A percentile compares a stretch with the other conserved stretches of the same genome.
Evolutionary conservation across 495 filamentous ascomycete genomes (phyloP).

Genomic region (Penicillium egyptiacum): DNA sequence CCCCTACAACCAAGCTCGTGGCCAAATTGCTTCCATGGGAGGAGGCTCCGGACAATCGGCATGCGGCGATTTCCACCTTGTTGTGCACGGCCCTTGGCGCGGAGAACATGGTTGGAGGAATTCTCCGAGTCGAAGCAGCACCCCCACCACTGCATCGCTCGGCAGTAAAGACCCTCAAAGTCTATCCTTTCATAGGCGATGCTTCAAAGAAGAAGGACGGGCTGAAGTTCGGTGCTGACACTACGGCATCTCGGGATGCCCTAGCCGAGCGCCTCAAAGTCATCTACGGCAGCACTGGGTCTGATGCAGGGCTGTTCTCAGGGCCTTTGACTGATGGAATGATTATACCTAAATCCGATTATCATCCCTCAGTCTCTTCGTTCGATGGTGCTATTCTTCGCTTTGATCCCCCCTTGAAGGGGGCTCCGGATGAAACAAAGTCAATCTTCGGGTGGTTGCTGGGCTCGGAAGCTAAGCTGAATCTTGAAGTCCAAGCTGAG

Average conservation of each 20-base stretch:
- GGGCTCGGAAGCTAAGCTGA: constrained; percentile 68
- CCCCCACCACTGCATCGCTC: constrained; percentile 57
- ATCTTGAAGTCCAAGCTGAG: constrained; percentile 69
- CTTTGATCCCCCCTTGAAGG: constrained; percentile 62
- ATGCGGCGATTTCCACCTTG: constrained; percentile 71
- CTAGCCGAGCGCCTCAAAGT: constrained; percentile 55
- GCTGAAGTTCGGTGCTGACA: constrained; percentile 86
- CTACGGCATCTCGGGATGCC: constrained; percentile 71
- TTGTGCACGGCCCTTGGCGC: constrained; percentile 71
- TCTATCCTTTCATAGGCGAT: constrained; percentile 72
- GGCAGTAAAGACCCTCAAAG: constrained; percentile 58
- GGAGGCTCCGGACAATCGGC: constrained; percentile 77
- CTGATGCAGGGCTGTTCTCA: constrained; percentile 61
- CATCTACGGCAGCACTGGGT: constrained; percentile 41
- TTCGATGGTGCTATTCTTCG: constrained; percentile 71
- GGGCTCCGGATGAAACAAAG: constrained; percentile 45
- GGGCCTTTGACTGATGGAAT: constrained; percentile 90
- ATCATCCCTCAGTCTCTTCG: constrained; percentile 36
- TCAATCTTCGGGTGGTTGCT: constrained; percentile 67
- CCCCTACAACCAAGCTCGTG: constrained; percentile 67
- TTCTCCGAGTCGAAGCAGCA: constrained; percentile 79
- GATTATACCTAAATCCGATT: constrained; percentile 56
- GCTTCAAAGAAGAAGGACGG: constrained; percentile 56
- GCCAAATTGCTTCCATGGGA: constrained; percentile 78
- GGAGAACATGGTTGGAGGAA: constrained; percentile 76